These are phyloP conservation scores for Euphrasia arctica DNA, from an alignment of 305 asterid species.

Conservation along the genomic window DNA sequence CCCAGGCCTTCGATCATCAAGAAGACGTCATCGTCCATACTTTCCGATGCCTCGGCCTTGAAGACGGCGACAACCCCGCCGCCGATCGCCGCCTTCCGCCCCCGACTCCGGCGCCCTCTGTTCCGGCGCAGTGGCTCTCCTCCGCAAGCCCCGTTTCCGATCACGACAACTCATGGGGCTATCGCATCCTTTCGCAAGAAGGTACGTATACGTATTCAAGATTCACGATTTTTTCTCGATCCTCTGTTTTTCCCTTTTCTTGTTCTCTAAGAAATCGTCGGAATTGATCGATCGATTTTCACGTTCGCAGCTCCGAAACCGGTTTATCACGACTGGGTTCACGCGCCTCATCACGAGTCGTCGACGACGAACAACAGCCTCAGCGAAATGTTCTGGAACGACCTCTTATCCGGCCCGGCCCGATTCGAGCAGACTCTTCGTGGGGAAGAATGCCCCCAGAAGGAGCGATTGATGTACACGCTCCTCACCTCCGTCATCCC, in stretches of 20 bases:
- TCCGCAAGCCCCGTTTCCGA: no score
- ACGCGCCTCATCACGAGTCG: no score
- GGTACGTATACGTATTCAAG: constrained; percentile 7
- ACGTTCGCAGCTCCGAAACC: background rate
- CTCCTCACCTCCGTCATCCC: background rate
- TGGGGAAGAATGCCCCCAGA: background rate
- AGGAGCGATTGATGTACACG: background rate
- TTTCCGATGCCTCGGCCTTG: background rate
- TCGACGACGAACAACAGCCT: no score
- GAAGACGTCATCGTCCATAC: background rate
- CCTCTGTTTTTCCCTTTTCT: background rate
- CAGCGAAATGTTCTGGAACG: no score
- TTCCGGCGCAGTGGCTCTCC: background rate
- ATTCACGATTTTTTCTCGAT: background rate
- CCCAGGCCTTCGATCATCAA: background rate
- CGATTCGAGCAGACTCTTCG: background rate
- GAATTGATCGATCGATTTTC: background rate
- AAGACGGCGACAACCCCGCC: background rate
- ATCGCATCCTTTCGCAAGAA: background rate
- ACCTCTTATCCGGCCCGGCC: no score
- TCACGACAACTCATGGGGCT: background rate
- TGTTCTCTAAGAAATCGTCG: background rate
- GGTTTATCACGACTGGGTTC: background rate
- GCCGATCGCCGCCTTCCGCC: background rate
- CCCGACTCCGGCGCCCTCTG: background rate